These are phyloP conservation scores for Penicillium palitans DNA, from an alignment of 2,329 filamentous ascomycete species.

Conservation along the genomic window DNA sequence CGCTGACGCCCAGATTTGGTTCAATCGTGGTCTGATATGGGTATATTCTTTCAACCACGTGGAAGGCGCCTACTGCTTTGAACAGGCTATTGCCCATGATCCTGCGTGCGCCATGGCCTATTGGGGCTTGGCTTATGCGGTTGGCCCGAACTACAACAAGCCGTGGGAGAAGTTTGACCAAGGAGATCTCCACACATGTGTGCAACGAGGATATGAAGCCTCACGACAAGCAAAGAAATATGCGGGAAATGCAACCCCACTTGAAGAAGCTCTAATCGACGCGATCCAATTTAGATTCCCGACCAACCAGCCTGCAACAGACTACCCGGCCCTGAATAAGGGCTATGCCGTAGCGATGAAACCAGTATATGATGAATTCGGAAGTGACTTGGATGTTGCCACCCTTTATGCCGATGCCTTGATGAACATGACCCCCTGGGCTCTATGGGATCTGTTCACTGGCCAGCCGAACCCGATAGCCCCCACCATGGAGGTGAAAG, in stretches of 20 bases:
- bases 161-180: conserved; percentile 52
- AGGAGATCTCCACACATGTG: conserved; percentile 40
- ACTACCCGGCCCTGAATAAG: conserved; percentile 56
- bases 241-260: conserved; percentile 40
- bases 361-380: conserved; percentile 52
- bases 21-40: conserved; percentile 72
- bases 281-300: conserved; percentile 64
- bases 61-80: conserved; percentile 59
- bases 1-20: conserved; percentile 63
- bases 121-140: conserved; percentile 52
- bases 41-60: conserved; percentile 75
- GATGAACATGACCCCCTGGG: conserved; percentile 66
- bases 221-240: conserved; percentile 46
- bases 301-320: conserved; percentile 45
- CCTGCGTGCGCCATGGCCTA: conserved; percentile 48
- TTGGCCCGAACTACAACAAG: conserved; percentile 57
- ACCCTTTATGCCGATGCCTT: conserved; percentile 63
- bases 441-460: conserved; percentile 61
- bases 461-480: conserved; percentile 56
- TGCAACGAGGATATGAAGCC: conserved; percentile 51
- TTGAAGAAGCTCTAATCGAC: conserved; percentile 62
- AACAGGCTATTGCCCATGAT: conserved; percentile 46
- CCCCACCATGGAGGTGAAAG: conserved; percentile 58
- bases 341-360: conserved; percentile 63
- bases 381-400: conserved; percentile 60